Conservation (phyloP, 1,284 basidiomycete species). For the Malassezia obtusa region DNA sequence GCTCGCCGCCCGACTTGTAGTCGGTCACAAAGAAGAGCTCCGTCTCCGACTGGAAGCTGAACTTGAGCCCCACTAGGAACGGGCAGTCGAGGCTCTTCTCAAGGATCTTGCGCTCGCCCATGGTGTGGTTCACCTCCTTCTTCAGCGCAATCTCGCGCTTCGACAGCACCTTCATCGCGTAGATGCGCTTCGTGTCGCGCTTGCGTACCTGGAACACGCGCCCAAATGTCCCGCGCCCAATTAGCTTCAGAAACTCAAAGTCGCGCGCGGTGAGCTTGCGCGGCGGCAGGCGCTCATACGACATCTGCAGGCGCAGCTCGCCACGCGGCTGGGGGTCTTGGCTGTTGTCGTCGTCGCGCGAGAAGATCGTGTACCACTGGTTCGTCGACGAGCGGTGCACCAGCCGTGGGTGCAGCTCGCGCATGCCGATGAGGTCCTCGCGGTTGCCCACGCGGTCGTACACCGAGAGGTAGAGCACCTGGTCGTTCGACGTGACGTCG, state of each 20-base stretch:
- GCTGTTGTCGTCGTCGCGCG: constrained; percentile 28
- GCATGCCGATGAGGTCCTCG: constrained; percentile 77
- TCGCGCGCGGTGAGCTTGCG: constrained; percentile 54
- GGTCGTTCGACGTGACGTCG: constrained; percentile 83
- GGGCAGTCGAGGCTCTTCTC: constrained; percentile 88
- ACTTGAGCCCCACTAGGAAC: constrained; percentile 96
- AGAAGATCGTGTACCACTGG: constrained; percentile 81
- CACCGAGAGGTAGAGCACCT: constrained; percentile 76
- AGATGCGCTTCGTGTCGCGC: constrained; percentile 93
- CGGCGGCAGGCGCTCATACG: constrained; percentile 58
- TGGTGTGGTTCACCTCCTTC: constrained; percentile 98
- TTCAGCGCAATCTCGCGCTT: constrained; percentile 98
- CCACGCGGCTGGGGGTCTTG: constrained; percentile 51
- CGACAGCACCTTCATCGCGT: constrained; percentile 97
- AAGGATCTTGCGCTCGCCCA: constrained; percentile 96
- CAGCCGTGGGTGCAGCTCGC: constrained; percentile 81
- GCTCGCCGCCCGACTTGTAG: constrained; percentile 95
- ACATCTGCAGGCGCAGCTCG: constrained; percentile 87
- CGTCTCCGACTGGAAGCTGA: constrained; percentile 90
- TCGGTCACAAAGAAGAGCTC: constrained; percentile 96
- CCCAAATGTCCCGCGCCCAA: constrained; percentile 97
- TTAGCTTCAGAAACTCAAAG: constrained; percentile 97
- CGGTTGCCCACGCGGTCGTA: constrained; percentile 80
- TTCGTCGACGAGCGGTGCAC: constrained; percentile 87
- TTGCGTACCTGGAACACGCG: constrained; percentile 94